Base-by-base conservation (phyloP, 306 rosid genomes). In the Pyrus pyrifolia region DNA sequence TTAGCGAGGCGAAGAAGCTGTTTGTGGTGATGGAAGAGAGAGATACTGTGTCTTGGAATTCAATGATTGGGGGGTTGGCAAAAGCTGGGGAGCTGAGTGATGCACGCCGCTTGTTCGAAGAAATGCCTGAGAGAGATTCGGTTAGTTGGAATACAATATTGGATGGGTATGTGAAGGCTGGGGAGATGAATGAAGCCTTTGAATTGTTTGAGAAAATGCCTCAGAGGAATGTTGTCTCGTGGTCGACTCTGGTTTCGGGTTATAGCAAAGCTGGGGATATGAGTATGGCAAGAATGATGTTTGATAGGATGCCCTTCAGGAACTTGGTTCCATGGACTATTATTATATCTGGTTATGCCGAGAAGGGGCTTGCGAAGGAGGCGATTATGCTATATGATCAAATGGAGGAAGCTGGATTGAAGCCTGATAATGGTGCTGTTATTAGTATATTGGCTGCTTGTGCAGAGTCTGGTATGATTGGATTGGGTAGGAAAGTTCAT, bases 101-200 rank as follows among this genome's bases (percentile, higher is more conserved):
- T 49, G 93, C 96, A 6, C 85, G 83, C 65, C 74, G 45, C 38
- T 8, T 92, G 88, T 92, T 92, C 53, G 92, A 85, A 67, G 90
- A 85, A 87, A 94, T 94, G 95, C 91, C 96, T 3, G 78, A 18
- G 8, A 88, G 88, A 73, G 98, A 94, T 82, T 21, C 61, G 74
- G 92, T 91, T 72, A 90, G 97, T 80, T 91, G 97, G 97, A 94
- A 94, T 77, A 88, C 93, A 0, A 87, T 94, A 79, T 78, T 94
- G 75, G 97, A 90, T 82, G 96, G 86, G 52, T 86, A 81, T 70
- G 86, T 55, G 0, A 94, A 90, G 84, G 90, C 75, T 2, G 94
- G 94, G 11, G 77, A 78, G 45, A 86, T 91, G 92, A 83, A 83
- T 10, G 82, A 87, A 67, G 97, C 96, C 1, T 91, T 84, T 79